Evolutionary conservation across 768 basidiomycete species (phyloP).

Genomic region (Nidularia pulvinata): DNA sequence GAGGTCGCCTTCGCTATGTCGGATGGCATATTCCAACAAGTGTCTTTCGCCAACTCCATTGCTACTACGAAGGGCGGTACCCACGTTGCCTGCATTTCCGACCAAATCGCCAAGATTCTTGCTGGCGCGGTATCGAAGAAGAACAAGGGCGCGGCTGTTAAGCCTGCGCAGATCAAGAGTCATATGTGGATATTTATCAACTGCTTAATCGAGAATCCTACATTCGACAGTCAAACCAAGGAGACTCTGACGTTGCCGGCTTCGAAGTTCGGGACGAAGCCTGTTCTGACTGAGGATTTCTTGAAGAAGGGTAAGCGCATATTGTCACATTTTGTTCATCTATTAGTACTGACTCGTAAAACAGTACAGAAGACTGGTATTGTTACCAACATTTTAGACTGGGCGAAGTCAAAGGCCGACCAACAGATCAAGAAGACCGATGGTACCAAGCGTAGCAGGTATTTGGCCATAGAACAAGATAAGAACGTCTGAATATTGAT

Average conservation of each 20-base stretch:
- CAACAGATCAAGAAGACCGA: constrained; percentile 97
- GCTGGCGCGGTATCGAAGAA: constrained; percentile 89
- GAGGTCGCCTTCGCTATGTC: constrained; percentile 95
- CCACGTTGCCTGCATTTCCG: constrained; percentile 83
- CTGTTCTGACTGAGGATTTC: constrained; percentile 85
- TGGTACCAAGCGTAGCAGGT: constrained; percentile 87
- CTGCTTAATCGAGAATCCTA: constrained; percentile 94
- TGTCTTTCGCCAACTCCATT: constrained; percentile 98
- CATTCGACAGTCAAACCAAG: constrained; percentile 99
- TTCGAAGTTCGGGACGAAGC: constrained; percentile 91
- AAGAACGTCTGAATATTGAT: not conserved
- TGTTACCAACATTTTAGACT: constrained; percentile 89
- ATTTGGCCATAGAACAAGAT: constrained; percentile 11
- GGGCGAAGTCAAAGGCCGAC: constrained; percentile 98
- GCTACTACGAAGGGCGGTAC: constrained; percentile 96
- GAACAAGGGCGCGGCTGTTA: constrained; percentile 96
- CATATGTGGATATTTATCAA: constrained; percentile 99
- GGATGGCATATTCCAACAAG: constrained; percentile 89
- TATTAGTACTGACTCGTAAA: constrained; percentile 1
- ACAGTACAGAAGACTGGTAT: constrained; percentile 88
- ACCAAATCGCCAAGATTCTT: constrained; percentile 87
- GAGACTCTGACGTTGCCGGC: constrained; percentile 88
- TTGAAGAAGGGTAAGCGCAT: constrained; percentile 83
- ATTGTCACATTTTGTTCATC: not conserved
- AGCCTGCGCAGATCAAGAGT: constrained; percentile 91